Percentiles rank a stretch among this genome's conserved stretches.
These are phyloP conservation scores for Lichtheimia ramosa DNA, from an alignment of 371 early-diverging fungal genomes.

Conservation along the genomic window DNA sequence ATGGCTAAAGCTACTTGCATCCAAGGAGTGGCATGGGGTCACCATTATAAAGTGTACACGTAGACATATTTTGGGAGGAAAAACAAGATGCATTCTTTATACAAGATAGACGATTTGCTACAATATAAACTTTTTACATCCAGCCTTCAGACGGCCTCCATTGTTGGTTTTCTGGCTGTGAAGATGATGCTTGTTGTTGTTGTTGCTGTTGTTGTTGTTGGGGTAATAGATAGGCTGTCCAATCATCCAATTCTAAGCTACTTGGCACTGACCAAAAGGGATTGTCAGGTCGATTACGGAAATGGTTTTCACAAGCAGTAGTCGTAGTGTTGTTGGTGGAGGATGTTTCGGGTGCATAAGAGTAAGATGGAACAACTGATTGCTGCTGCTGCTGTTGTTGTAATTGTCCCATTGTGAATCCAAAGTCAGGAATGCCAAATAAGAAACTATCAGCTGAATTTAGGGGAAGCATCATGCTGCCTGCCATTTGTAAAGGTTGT, in stretches of 20 bases:
- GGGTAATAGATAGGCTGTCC: slow-evolving; percentile 39
- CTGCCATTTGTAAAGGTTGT: not conserved
- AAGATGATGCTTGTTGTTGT: slow-evolving; percentile 4
- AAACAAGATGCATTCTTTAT: slow-evolving; percentile 1
- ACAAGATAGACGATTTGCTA: not conserved
- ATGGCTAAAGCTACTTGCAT: slow-evolving; percentile 2
- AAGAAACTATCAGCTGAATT: slow-evolving; percentile 10
- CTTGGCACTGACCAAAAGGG: slow-evolving; percentile 53
- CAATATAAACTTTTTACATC: slow-evolving; percentile 6
- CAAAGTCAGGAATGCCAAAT: slow-evolving; percentile 17
- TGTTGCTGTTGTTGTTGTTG: slow-evolving; percentile 15
- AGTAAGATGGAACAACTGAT: not conserved
- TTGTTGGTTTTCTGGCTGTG: not conserved
- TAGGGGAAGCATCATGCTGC: slow-evolving; percentile 14
- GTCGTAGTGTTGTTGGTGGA: not conserved
- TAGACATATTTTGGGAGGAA: not conserved
- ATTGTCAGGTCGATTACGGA: slow-evolving; percentile 46
- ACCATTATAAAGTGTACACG: slow-evolving; percentile 14
- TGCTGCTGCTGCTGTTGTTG: slow-evolving; percentile 8
- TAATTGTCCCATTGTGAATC: slow-evolving; percentile 3
- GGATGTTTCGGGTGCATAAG: not conserved
- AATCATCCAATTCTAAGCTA: slow-evolving; percentile 45
- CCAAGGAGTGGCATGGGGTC: slow-evolving; percentile 18
- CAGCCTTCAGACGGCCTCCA: slow-evolving; percentile 10
- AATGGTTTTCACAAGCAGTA: slow-evolving; percentile 14